Percentiles rank a stretch among this genome's conserved stretches.
Conservation (phyloP, 768 basidiomycete species). For the Hortiboletus campestris region DNA sequence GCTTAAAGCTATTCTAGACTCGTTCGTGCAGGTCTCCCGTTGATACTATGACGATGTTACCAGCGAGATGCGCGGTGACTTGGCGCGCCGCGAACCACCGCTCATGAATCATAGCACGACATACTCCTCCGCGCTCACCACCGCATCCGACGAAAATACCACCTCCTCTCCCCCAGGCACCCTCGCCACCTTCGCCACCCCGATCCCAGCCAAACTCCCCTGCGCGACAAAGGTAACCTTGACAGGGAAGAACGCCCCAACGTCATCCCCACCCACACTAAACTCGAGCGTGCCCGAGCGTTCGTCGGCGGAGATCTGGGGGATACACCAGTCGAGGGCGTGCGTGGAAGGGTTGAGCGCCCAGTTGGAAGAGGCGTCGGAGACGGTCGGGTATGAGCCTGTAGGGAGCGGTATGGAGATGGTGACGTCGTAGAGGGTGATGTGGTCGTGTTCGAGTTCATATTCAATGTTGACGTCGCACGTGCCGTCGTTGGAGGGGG, state of each 20-base stretch:
- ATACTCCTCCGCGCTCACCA: conserved; percentile 57
- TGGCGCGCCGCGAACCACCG: too few relatives aligned
- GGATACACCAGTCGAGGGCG: conserved; percentile 83
- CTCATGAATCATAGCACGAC: conserved; percentile 41
- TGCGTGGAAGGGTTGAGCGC: conserved; percentile 76
- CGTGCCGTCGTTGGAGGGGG: conserved; percentile 86
- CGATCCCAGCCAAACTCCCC: conserved; percentile 78
- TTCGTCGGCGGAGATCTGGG: conserved; percentile 58
- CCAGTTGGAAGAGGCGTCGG: conserved; percentile 70
- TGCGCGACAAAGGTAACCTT: conserved; percentile 75
- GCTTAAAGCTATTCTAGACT: not conserved
- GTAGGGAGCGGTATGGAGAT: conserved; percentile 90
- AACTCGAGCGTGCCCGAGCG: conserved; percentile 90
- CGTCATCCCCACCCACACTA: conserved; percentile 80
- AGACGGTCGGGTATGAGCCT: conserved; percentile 83
- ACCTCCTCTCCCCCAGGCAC: conserved; percentile 49
- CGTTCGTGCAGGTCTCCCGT: not conserved
- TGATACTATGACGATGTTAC: not conserved
- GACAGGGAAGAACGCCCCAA: conserved; percentile 90
- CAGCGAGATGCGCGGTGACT: not conserved
- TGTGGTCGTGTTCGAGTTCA: conserved; percentile 83
- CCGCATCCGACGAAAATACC: conserved; percentile 53
- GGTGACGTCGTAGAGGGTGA: conserved; percentile 79
- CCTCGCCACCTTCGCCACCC: conserved; percentile 56
- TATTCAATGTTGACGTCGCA: conserved; percentile 97